A percentile compares a stretch with the other conserved stretches of the same genome.
Conservation (phyloP, 208 protist genomes). For the Leishmania lainsoni region DNA sequence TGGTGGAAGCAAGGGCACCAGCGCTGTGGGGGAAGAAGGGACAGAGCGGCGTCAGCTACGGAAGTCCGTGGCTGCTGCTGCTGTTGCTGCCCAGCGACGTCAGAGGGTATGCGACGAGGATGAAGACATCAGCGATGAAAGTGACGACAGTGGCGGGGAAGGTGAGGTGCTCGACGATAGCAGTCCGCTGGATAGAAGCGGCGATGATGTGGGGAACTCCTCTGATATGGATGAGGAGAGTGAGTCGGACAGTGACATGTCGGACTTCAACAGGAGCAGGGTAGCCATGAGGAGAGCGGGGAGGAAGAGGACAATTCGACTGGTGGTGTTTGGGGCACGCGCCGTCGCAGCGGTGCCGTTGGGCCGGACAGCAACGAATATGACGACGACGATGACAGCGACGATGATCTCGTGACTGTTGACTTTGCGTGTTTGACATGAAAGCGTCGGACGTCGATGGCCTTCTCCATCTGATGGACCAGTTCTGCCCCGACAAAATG, state of each 20-base stretch:
- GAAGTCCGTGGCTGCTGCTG: slow-evolving; percentile 20
- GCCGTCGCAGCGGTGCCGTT: neutral
- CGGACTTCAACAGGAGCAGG: slow-evolving; percentile 3
- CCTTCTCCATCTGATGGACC: slow-evolving; percentile 84
- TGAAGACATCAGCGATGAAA: slow-evolving; percentile 2
- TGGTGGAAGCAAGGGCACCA: slow-evolving; percentile 29
- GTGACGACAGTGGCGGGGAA: slow-evolving; percentile 5
- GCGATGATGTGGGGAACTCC: neutral
- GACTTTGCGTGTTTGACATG: slow-evolving; percentile 92
- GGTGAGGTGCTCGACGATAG: neutral
- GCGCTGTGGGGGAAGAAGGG: slow-evolving; percentile 25
- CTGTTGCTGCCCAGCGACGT: slow-evolving; percentile 2
- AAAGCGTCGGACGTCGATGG: slow-evolving; percentile 59
- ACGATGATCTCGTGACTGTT: slow-evolving; percentile 61
- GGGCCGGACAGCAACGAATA: slow-evolving; percentile 19
- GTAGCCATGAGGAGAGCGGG: slow-evolving; percentile 25
- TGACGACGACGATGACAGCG: slow-evolving; percentile 41
- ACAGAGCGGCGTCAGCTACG: slow-evolving; percentile 35
- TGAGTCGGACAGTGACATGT: slow-evolving; percentile 20
- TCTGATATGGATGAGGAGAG: slow-evolving; percentile 2
- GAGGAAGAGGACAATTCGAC: slow-evolving; percentile 8
- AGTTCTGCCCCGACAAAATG: slow-evolving; percentile 82
- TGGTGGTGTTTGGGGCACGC: neutral
- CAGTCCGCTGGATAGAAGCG: neutral
- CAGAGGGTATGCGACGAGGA: neutral